Evolutionary conservation across 371 early-diverging fungal genomes (phyloP).

Genomic region (Mucor sp.): DNA sequence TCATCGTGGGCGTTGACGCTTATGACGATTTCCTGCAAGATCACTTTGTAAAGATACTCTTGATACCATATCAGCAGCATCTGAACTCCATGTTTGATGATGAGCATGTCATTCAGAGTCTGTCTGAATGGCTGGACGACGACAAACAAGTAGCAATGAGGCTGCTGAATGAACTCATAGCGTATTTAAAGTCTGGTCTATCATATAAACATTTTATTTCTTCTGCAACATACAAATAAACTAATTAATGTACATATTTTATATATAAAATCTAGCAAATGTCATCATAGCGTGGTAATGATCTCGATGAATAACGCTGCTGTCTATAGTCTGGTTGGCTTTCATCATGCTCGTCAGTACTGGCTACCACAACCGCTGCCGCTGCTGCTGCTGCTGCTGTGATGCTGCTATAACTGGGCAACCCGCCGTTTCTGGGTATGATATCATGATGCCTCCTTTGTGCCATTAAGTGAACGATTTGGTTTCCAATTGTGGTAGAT

Average conservation of each 20-base stretch:
- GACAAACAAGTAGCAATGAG: constrained; percentile 20
- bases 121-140: constrained; percentile 39
- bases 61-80: constrained; percentile 27
- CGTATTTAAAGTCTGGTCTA: constrained; percentile 40
- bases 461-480: not conserved
- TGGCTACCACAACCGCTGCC: not conserved
- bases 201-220: constrained; percentile 34
- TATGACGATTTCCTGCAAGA: constrained; percentile 32
- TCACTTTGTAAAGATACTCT: constrained; percentile 32
- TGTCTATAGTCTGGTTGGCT: not conserved
- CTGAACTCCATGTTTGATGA: constrained; percentile 26
- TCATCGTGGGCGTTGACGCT: constrained; percentile 21
- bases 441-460: not conserved
- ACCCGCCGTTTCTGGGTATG: not conserved
- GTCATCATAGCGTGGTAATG: constrained; percentile 11
- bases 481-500: not conserved
- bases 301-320: not conserved
- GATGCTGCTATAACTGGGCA: constrained; percentile 14
- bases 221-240: constrained; percentile 17
- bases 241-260: not conserved
- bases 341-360: not conserved
- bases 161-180: constrained; percentile 34
- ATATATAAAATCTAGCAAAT: not conserved
- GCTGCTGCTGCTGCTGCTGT: not conserved
- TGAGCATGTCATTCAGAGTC: constrained; percentile 8